Evolutionary conservation across 441 rosid species (phyloP), one percentile per base, ranked within the genome.

Genomic region (Daphne laureola): DNA sequence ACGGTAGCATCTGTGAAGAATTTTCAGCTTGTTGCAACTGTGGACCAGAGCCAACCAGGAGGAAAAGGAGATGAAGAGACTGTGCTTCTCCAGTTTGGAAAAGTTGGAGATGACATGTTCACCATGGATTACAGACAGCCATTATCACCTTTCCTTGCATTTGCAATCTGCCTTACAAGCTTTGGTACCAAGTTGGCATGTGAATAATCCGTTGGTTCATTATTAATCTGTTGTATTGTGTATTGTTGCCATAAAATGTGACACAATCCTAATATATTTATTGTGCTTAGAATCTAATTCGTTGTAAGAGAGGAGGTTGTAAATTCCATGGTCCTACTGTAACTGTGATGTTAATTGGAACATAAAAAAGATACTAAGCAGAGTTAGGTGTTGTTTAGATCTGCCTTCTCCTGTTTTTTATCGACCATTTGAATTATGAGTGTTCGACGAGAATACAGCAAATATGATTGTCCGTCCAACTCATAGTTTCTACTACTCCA

Each of bases 41-140:
- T 79, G 4, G 92, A 85, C 69, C 91, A 74, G 53, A 90, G 87
- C 65, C 94, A 79, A 58, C 94, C 86, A 0, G 87, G 78, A 46
- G 90, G 91, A 8, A 84, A 77, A 82, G 98, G 96, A 0, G 89
- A 91, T 13, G 95, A 86, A 57, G 95, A 91, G 23, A 82, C 73
- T 0, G 90, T 90, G 42, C 77, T 84, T 17, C 81, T 89, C 44
- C 97, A 90, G 71, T 91, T 91, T 17, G 96, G 98, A 51, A 88
- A 84, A 71, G 96, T 91, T 4, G 90, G 80, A 15, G 91, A 88
- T 35, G 87, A 91, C 69, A 75, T 69, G 5, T 88, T 91, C 74
- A 88, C 98, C 4, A 81, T 91, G 96, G 98, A 88, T 72, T 91
- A 79, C 66, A 64, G 90, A 63, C 87, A 80, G 72, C 98, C 98